These are phyloP conservation scores for Metschnikowia matae DNA, from an alignment of 805 yeast species.

Conservation along the genomic window DNA sequence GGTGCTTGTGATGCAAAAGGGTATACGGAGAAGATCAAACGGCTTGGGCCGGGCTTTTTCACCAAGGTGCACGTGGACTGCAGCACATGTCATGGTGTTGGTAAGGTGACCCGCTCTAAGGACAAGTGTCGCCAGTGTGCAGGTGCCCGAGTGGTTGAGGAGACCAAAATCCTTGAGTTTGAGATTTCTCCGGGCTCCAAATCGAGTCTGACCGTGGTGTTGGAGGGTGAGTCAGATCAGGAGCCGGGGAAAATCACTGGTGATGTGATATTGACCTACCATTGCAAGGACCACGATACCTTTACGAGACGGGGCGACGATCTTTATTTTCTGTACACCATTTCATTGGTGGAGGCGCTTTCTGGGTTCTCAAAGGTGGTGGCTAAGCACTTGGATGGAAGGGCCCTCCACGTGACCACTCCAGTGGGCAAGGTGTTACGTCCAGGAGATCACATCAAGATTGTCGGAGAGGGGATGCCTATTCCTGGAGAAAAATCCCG, in stretches of 20 bases:
- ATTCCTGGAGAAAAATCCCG: slow-evolving; percentile 25
- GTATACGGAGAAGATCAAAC: slow-evolving; percentile 48
- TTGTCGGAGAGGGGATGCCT: slow-evolving; percentile 85
- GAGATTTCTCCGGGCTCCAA: slow-evolving; percentile 69
- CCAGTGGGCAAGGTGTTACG: slow-evolving; percentile 78
- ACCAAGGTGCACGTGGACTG: slow-evolving; percentile 61
- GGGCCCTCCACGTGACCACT: slow-evolving; percentile 59
- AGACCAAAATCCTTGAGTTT: slow-evolving; percentile 71
- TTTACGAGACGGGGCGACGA: slow-evolving; percentile 63
- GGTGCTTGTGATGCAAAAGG: slow-evolving; percentile 73
- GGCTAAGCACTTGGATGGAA: slow-evolving; percentile 73
- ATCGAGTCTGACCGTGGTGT: slow-evolving; percentile 54
- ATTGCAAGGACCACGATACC: slow-evolving; percentile 42
- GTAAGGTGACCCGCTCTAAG: slow-evolving; percentile 54
- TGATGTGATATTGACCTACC: slow-evolving; percentile 63
- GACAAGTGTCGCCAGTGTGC: slow-evolving; percentile 76
- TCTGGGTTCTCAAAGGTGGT: slow-evolving; percentile 71
- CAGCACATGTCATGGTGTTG: slow-evolving; percentile 66
- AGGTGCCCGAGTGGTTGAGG: slow-evolving; percentile 60
- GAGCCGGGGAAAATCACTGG: slow-evolving; percentile 71
- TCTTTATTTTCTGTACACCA: slow-evolving; percentile 52
- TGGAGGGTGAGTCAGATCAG: slow-evolving; percentile 74
- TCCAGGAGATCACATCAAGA: slow-evolving; percentile 66
- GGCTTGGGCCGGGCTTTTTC: slow-evolving; percentile 74
- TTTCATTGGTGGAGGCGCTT: slow-evolving; percentile 77